Conservation (phyloP, 1,139 yeast species). For the Chernovozyma sophiae-reginae region DNA sequence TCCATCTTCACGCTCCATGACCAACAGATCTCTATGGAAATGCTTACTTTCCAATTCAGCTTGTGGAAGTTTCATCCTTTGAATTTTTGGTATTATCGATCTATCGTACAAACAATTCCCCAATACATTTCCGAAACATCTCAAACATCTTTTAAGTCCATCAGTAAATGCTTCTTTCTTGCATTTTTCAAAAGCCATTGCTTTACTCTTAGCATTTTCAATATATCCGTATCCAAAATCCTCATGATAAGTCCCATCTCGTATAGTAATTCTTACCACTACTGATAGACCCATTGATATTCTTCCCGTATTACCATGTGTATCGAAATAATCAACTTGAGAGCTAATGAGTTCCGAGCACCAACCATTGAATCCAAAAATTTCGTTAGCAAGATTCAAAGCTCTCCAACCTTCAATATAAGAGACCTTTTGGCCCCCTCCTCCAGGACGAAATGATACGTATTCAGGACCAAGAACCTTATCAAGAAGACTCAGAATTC, state of each 20-base stretch:
- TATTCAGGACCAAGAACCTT: slow-evolving; percentile 86
- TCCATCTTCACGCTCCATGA: slow-evolving; percentile 15
- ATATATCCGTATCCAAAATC: slow-evolving; percentile 80
- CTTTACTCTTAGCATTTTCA: slow-evolving; percentile 66
- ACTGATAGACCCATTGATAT: slow-evolving; percentile 65
- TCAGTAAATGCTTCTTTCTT: slow-evolving; percentile 81
- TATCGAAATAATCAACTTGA: slow-evolving; percentile 70
- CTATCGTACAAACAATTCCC: slow-evolving; percentile 80
- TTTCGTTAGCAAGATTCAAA: slow-evolving; percentile 70
- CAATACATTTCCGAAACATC: slow-evolving; percentile 76
- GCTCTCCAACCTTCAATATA: slow-evolving; percentile 84
- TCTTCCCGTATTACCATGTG: slow-evolving; percentile 49
- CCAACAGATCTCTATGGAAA: slow-evolving; percentile 36
- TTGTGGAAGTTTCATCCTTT: slow-evolving; percentile 49
- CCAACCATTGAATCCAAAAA: slow-evolving; percentile 84
- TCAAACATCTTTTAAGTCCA: slow-evolving; percentile 69
- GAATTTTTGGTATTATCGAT: slow-evolving; percentile 54
- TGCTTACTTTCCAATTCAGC: slow-evolving; percentile 49
- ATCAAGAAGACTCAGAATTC: slow-evolving; percentile 45
- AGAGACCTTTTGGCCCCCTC: slow-evolving; percentile 63
- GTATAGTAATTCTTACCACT: slow-evolving; percentile 64
- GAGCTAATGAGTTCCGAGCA: slow-evolving; percentile 61
- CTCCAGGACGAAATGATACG: slow-evolving; percentile 77
- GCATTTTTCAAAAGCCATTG: slow-evolving; percentile 76
- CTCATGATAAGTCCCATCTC: slow-evolving; percentile 74